Conservation (phyloP, 352 stramenopile species). For the Phytophthora constricta region DNA sequence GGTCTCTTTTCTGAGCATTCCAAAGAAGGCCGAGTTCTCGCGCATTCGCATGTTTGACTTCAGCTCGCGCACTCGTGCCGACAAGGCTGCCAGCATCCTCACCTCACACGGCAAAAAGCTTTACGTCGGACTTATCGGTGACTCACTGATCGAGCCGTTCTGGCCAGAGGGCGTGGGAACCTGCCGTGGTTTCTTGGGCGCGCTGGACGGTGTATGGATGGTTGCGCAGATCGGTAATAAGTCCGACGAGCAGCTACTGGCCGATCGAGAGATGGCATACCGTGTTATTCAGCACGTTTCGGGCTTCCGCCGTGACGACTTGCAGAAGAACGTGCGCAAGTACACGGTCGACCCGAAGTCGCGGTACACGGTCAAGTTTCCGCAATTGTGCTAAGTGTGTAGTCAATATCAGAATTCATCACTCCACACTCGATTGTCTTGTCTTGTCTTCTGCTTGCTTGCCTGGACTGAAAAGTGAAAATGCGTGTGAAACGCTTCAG, state of each 20-base stretch:
- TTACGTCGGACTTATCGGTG: slow-evolving; percentile 80
- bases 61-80: slow-evolving; percentile 74
- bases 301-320: slow-evolving; percentile 71
- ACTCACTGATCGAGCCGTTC: slow-evolving; percentile 87
- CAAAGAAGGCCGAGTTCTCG: slow-evolving; percentile 68
- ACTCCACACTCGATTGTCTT: slow-evolving; percentile 6
- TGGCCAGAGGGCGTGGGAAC: slow-evolving; percentile 86
- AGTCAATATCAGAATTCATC: slow-evolving; percentile 23
- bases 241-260: slow-evolving; percentile 75
- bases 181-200: slow-evolving; percentile 82
- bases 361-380: slow-evolving; percentile 83
- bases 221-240: slow-evolving; percentile 73
- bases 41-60: slow-evolving; percentile 87
- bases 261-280: slow-evolving; percentile 80
- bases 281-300: slow-evolving; percentile 80
- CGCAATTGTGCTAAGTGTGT: slow-evolving; percentile 48
- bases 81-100: slow-evolving; percentile 77
- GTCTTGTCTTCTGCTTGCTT: background rate
- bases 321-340: slow-evolving; percentile 86
- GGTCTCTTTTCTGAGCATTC: slow-evolving; percentile 76
- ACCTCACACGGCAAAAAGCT: slow-evolving; percentile 74
- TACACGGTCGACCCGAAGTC: slow-evolving; percentile 80
- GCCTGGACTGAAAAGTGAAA: no score
- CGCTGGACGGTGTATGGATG: slow-evolving; percentile 82
- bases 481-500: no score